Evolutionary conservation across 176 grass and related monocot species (phyloP).

Genomic region (Oryza punctata): DNA sequence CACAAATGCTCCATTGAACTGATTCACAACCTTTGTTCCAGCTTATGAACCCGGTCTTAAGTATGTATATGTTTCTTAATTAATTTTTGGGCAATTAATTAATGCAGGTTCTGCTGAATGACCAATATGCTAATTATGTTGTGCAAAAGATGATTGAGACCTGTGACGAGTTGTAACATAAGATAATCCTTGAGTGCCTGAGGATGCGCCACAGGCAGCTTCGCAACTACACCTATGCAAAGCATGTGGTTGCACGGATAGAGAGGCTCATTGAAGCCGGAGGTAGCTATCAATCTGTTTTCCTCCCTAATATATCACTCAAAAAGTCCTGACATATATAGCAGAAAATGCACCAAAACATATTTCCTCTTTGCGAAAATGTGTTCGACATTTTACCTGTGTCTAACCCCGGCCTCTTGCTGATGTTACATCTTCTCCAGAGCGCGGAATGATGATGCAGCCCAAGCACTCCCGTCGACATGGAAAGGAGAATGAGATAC

Average conservation of each 20-base stretch:
- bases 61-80: neutral
- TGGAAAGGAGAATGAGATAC: neutral
- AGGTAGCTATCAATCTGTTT: neutral
- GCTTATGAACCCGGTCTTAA: neutral
- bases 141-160: slow-evolving; percentile 26
- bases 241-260: neutral
- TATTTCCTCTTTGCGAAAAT: no score
- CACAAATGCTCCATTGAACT: neutral
- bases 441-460: neutral
- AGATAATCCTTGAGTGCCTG: neutral
- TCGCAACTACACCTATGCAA: no score
- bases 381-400: no score
- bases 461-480: no score
- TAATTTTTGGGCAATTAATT: neutral
- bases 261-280: neutral
- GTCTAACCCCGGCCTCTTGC: neutral
- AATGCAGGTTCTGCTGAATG: slow-evolving; percentile 22
- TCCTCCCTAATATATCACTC: neutral
- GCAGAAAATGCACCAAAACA: neutral
- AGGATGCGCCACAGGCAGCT: neutral
- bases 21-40: neutral
- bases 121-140: slow-evolving; percentile 41
- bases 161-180: neutral
- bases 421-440: neutral
- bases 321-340: neutral